Base-by-base conservation (phyloP, 139 green algal species). In the Tetratostichococcus sp. region DNA sequence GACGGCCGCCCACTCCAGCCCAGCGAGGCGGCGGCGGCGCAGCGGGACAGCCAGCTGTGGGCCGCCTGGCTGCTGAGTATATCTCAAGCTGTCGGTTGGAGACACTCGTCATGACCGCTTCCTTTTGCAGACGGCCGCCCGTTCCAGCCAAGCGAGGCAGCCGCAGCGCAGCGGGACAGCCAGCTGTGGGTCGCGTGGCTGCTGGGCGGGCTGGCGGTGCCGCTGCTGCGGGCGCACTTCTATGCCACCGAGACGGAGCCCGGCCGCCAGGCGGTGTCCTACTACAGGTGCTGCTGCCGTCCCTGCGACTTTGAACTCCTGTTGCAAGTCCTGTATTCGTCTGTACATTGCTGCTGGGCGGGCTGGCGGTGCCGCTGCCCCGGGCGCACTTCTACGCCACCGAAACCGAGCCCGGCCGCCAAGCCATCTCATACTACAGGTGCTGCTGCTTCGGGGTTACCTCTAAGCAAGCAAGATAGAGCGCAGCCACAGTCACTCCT, bases 221-320 rank as follows among this genome's bases (percentile, higher is more conserved):
- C 94, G 35, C 85, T 98, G 66, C 76, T 98, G 65, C 76, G 94
- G 1, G 75, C 88, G 11, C 82, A 90, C 85, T 98, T 98, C 74
- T 98, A 97, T 72, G 75, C 87, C 71, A 98, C 94, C 0, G 94
- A 98, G 78, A 91, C 80, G 32, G 90, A 98, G 80, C 77, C 86
- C 6, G 89, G 92, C 79, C 82, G 86, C 31, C 84, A 93, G 59
- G 39, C 86, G 62, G 89, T 97, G 14, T 90, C 92, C 71, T 97
- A 93, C 77, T 97, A 91, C 84, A 83, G 83, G 85, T 82, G 67
- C 16, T 73, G 26, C n/a, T 14, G 0, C 32, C 70, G 26, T 33
- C 43, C 0, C 26, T 35, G 14, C 65, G 1, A 30, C 17, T 31
- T 39, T 21, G 26, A n/a, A n/a, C n/a, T n/a, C n/a, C n/a, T n/a